Evolutionary conservation across 2,329 filamentous ascomycete species (phyloP), one percentile per base, ranked within the genome.

Genomic region (Fusarium sp.): DNA sequence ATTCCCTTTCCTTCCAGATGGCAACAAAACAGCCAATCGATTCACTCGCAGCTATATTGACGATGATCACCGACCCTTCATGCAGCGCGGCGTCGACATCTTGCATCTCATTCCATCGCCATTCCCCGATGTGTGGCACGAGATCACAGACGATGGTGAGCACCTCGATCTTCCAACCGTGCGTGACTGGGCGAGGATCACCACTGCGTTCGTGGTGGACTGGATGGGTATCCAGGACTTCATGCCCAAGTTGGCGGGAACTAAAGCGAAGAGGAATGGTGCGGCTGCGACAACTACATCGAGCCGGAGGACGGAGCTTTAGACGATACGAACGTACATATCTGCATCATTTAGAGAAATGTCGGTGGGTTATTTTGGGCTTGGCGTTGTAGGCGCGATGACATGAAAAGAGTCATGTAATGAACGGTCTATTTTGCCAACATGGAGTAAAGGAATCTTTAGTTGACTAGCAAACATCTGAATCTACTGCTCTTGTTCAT

Each of bases 51-150:
- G 81, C 51, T 90, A 82, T 67, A 90, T 98, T 15, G 87, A 91
- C 72, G 96, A 99, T 80, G 96, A 99, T 79, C 96, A 99, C 81
- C 82, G 98, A 10, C 96, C 96, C 2, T 99, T 99, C 78, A 90
- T 98, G 87, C 85, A 85, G 41, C 89, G 94, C 41, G 96, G 96
- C 3, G 96, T 98, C 0, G 92, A 97, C 35, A 88, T 98, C 22
- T 82, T 99, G 66, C 96, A 99, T 83, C 82, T 99, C 33, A 98
- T 99, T 65, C 94, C 96, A 0, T 87, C 86, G 8, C 92, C 92
- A 1, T 98, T 98, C 80, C 95, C 95, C 1, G 51, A 75, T 0
- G 93, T 97, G 4, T 99, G 96, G 96, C 96, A 99, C 83, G 92
- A 87, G 3, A 90, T 95, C 78, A 85, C 91, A 0, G 96, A 99